Evolutionary conservation across 805 yeast genomes (phyloP).

Genomic region (Hanseniaspora pseudoguilliermondii): DNA sequence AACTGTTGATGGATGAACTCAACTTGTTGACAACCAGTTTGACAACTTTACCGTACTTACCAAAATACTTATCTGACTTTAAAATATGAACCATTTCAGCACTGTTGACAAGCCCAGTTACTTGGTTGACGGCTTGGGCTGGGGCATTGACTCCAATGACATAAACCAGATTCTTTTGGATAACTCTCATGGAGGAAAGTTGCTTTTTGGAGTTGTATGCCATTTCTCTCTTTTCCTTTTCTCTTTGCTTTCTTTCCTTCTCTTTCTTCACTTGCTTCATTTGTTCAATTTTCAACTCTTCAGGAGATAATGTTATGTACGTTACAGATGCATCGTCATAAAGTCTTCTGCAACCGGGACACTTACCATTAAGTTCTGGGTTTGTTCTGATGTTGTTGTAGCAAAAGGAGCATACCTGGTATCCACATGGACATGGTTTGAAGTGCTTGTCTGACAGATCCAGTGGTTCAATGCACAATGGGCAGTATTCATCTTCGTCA

Average conservation of each 20-base stretch:
- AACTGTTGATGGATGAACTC: constrained; percentile 45
- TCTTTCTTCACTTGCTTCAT: constrained; percentile 69
- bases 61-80: constrained; percentile 85
- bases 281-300: constrained; percentile 73
- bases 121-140: constrained; percentile 28
- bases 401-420: constrained; percentile 95
- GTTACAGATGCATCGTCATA: constrained; percentile 90
- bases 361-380: constrained; percentile 87
- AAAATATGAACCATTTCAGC: constrained; percentile 75
- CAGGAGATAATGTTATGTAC: constrained; percentile 69
- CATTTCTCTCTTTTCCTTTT: constrained; percentile 81
- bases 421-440: constrained; percentile 99
- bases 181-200: constrained; percentile 94
- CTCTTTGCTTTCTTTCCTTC: constrained; percentile 68
- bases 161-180: constrained; percentile 90
- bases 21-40: constrained; percentile 86
- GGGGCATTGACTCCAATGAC: constrained; percentile 90
- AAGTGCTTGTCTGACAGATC: constrained; percentile 91
- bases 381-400: constrained; percentile 91
- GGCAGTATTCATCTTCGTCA: constrained; percentile 40
- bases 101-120: constrained; percentile 38
- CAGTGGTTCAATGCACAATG: constrained; percentile 95
- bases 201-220: constrained; percentile 74
- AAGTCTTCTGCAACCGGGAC: constrained; percentile 93
- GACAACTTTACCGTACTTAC: constrained; percentile 93